Evolutionary conservation across 805 yeast genomes (phyloP).

Genomic region (Candida adriatica): DNA sequence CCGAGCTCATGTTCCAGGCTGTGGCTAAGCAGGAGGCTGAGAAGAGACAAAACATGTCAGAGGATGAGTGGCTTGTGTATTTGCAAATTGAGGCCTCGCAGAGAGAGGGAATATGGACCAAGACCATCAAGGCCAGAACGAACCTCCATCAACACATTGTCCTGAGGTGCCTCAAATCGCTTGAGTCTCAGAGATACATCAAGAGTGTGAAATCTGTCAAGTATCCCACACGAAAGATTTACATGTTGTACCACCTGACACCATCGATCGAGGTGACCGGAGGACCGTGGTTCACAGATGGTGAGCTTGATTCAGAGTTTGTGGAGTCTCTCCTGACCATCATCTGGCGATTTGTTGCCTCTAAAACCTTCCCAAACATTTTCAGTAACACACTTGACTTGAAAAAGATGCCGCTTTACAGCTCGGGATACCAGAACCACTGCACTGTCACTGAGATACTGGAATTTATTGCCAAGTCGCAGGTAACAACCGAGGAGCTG

Average conservation of each 20-base stretch:
- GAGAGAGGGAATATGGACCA: conserved; percentile 95
- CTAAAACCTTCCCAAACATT: conserved; percentile 69
- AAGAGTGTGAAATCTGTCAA: conserved; percentile 88
- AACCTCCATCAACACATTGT: conserved; percentile 92
- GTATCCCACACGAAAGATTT: conserved; percentile 89
- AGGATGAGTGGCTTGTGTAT: conserved; percentile 88
- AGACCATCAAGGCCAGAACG: conserved; percentile 80
- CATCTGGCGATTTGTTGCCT: conserved; percentile 81
- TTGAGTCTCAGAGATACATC: conserved; percentile 77
- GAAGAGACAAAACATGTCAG: conserved; percentile 67
- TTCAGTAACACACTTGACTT: conserved; percentile 32
- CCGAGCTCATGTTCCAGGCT: conserved; percentile 67
- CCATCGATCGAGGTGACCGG: conserved; percentile 96
- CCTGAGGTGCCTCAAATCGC: conserved; percentile 66
- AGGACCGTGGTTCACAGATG: conserved; percentile 98
- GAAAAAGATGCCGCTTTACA: conserved; percentile 33
- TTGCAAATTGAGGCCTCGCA: conserved; percentile 89
- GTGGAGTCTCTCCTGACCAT: conserved; percentile 78
- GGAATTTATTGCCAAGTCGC: conserved; percentile 62
- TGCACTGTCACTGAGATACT: conserved; percentile 71
- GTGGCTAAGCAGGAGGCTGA: conserved; percentile 67
- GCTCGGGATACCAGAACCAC: conserved; percentile 52
- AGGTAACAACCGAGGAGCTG: conserved; percentile 78
- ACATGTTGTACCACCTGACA: conserved; percentile 88
- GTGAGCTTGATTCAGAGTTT: conserved; percentile 90